phyloP scores from a whole-genome alignment of 1,284 basidiomycete species.

The Phlebopus sp. region DNA sequence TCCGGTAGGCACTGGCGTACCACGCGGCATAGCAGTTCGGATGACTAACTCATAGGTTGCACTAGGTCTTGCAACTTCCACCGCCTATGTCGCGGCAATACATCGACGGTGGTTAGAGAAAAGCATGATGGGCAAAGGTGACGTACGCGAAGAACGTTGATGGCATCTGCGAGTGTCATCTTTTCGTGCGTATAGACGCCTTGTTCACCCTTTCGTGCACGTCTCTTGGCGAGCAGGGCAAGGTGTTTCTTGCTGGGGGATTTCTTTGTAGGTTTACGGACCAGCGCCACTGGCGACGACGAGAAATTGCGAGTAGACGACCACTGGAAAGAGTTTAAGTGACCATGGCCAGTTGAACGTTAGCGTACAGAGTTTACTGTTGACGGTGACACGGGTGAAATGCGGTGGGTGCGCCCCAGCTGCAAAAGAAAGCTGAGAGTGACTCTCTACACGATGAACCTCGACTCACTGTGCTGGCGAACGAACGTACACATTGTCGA shows the following conservation, averaged over 20 bases:
- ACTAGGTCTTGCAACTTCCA: constrained; percentile 73
- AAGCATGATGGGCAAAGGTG: background rate
- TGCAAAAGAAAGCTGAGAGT: background rate
- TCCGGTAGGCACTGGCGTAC: constrained; percentile 79
- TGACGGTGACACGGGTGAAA: constrained; percentile 42
- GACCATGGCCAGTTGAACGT: background rate
- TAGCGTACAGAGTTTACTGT: constrained; percentile 2
- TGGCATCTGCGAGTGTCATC: constrained; percentile 60
- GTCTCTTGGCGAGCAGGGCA: constrained; percentile 47
- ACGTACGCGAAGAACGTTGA: constrained; percentile 67
- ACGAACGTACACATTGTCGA: constrained; percentile 18
- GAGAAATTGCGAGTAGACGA: constrained; percentile 44
- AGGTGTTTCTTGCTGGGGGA: constrained; percentile 64
- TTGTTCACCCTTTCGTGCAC: constrained; percentile 32
- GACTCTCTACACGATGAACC: background rate
- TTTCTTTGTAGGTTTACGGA: constrained; percentile 47
- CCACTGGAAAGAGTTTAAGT: background rate
- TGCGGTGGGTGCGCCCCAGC: constrained; percentile 31
- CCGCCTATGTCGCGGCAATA: constrained; percentile 47
- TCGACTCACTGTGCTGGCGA: constrained; percentile 16
- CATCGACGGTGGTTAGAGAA: background rate
- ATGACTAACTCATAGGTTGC: constrained; percentile 80
- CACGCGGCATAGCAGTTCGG: constrained; percentile 72
- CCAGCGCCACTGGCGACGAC: constrained; percentile 43
- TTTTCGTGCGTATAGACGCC: constrained; percentile 56